Conservation (phyloP, 2,329 filamentous ascomycete species). For the Pseudocercospora crystallina region DNA sequence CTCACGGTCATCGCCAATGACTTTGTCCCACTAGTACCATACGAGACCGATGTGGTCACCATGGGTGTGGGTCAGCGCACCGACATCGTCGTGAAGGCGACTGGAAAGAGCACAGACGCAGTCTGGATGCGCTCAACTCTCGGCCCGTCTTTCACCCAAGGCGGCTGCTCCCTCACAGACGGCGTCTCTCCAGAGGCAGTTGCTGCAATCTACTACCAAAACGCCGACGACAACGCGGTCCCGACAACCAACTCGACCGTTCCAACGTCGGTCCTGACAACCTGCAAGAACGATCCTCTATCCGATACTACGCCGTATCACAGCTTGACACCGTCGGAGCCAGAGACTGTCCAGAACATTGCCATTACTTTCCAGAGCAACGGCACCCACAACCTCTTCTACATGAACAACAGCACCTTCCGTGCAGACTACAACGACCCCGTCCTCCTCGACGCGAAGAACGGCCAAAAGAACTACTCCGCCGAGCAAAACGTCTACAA, state of each 20-base stretch:
- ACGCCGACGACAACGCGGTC: conserved; percentile 49
- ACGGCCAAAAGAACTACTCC: conserved; percentile 36
- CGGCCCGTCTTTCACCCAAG: conserved; percentile 62
- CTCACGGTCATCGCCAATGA: conserved; percentile 46
- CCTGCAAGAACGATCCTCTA: conserved; percentile 60
- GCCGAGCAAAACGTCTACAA: conserved; percentile 42
- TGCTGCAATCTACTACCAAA: conserved; percentile 66
- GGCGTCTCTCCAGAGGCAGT: conserved; percentile 50
- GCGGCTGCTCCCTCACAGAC: conserved; percentile 27
- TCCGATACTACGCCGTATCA: conserved; percentile 53
- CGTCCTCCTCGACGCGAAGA: conserved; percentile 36
- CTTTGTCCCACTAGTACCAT: conserved; percentile 44
- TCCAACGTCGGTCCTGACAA: conserved; percentile 42
- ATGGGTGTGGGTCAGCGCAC: conserved; percentile 59
- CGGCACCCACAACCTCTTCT: conserved; percentile 53
- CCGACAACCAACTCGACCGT: conserved; percentile 50
- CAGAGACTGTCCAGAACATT: conserved; percentile 40
- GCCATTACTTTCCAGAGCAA: conserved; percentile 48
- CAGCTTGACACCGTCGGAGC: conserved; percentile 52
- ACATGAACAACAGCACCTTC: conserved; percentile 53
- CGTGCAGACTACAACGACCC: conserved; percentile 49
- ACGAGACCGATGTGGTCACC: conserved; percentile 44
- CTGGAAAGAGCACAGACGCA: conserved; percentile 28
- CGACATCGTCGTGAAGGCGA: conserved; percentile 47
- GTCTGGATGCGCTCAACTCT: conserved; percentile 39